These are phyloP conservation scores for Dichotomocladium elegans DNA, from an alignment of 371 early-diverging fungal genomes.

Conservation along the genomic window DNA sequence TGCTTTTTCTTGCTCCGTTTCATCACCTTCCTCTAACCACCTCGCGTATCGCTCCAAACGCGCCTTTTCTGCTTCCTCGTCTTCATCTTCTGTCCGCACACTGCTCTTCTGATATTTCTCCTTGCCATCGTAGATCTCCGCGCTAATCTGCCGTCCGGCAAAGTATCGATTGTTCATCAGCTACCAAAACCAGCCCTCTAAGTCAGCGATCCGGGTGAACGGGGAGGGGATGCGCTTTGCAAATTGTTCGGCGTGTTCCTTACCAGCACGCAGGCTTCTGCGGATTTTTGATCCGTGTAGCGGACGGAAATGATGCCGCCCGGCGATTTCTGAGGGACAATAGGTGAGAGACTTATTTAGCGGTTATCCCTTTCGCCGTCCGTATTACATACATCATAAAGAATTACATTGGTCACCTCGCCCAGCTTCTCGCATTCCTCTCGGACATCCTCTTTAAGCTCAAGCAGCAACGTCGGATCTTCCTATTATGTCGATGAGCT, in stretches of 20 bases:
- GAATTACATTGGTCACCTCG: conserved; percentile 85
- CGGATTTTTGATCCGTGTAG: conserved; percentile 78
- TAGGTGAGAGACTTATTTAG: neutral
- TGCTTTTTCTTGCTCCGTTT: conserved; percentile 3
- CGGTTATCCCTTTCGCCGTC: neutral
- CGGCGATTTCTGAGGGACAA: conserved; percentile 56
- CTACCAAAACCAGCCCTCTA: conserved; percentile 24
- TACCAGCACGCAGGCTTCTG: conserved; percentile 79
- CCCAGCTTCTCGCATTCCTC: conserved; percentile 91
- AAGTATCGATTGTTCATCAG: conserved; percentile 90
- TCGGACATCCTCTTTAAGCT: conserved; percentile 91
- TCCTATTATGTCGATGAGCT: conserved; percentile 43
- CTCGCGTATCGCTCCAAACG: conserved; percentile 76
- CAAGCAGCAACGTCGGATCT: conserved; percentile 83
- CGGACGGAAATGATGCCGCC: conserved; percentile 89
- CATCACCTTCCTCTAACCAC: conserved; percentile 46
- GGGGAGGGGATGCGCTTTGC: neutral
- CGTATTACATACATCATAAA: conserved; percentile 74
- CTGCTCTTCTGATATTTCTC: conserved; percentile 56
- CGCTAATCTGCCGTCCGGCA: conserved; percentile 79
- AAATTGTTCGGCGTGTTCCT: neutral
- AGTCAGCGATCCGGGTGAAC: neutral
- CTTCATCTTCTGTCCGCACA: conserved; percentile 44
- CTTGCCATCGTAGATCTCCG: conserved; percentile 80
- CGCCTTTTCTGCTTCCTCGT: conserved; percentile 66